Evolutionary conservation across 805 yeast species (phyloP).

Genomic region (Isabelozyma rhagii): DNA sequence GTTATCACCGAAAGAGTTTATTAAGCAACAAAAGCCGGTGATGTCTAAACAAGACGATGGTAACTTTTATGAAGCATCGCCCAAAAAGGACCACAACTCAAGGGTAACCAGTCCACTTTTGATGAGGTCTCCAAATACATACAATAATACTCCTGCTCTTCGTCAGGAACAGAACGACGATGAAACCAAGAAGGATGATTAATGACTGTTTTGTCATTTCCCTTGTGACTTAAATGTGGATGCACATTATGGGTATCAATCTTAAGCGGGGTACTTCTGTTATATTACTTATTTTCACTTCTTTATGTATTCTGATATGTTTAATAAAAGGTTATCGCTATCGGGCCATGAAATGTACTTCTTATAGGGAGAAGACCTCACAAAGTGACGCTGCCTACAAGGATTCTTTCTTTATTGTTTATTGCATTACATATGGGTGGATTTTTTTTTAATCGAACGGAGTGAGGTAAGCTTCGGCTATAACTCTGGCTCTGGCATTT

Average conservation of each 20-base stretch:
- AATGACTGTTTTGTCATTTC: not conserved
- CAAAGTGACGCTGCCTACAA: not conserved
- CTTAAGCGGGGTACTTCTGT: not conserved
- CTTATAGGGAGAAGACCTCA: not conserved
- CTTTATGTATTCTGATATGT: not conserved
- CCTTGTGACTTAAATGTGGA: not conserved
- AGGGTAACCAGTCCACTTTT: constrained; percentile 15
- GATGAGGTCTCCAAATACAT: constrained; percentile 12
- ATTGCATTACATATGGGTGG: not conserved
- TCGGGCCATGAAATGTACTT: not conserved
- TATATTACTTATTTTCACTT: not conserved
- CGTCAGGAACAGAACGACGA: not conserved
- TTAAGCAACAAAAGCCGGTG: constrained; percentile 15
- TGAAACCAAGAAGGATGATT: not conserved
- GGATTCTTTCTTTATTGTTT: not conserved
- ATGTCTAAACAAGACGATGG: not conserved
- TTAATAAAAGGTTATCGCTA: no score
- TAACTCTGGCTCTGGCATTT: constrained; percentile 96
- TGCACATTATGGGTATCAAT: not conserved
- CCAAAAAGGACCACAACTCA: constrained; percentile 5
- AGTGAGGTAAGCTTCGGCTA: constrained; percentile 91
- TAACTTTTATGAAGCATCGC: not conserved
- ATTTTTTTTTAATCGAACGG: constrained; percentile 66
- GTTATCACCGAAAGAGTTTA: constrained; percentile 27
- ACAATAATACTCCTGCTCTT: not conserved